These are phyloP conservation scores for Aspergillus tamarii DNA, from an alignment of 2,329 filamentous ascomycete genomes.

Conservation along the genomic window DNA sequence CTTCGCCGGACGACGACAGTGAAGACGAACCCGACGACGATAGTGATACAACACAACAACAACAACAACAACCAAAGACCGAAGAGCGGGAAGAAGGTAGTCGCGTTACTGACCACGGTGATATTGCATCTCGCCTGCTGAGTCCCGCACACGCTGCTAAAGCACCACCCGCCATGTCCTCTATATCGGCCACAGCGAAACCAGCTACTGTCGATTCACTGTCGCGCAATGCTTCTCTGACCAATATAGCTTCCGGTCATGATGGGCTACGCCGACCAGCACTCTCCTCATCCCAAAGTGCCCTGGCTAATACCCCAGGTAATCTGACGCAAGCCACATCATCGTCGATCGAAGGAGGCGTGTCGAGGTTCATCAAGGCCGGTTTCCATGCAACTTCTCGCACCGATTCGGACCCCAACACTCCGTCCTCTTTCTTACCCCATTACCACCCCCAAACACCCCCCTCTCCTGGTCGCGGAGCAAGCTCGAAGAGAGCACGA, in stretches of 20 bases:
- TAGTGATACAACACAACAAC: conserved; percentile 10
- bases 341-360: conserved; percentile 52
- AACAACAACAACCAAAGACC: conserved; percentile 17
- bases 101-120: conserved; percentile 35
- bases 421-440: conserved; percentile 51
- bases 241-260: conserved; percentile 39
- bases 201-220: conserved; percentile 38
- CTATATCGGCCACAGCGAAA: conserved; percentile 49
- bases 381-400: conserved; percentile 36
- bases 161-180: conserved; percentile 53
- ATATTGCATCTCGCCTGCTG: conserved; percentile 42
- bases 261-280: conserved; percentile 36
- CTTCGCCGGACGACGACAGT: conserved; percentile 24
- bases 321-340: conserved; percentile 43
- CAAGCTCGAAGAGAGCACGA: conserved; percentile 31
- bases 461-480: conserved; percentile 41
- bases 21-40: conserved; percentile 25
- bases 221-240: conserved; percentile 41
- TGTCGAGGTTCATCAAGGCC: conserved; percentile 48
- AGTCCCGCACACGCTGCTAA: conserved; percentile 46
- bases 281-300: conserved; percentile 33
- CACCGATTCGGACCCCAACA: conserved; percentile 49
- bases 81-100: conserved; percentile 25
- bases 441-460: conserved; percentile 52
- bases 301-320: conserved; percentile 30